These are phyloP conservation scores for Gonapodya sp. DNA, from an alignment of 192 early-diverging fungal species.

Conservation along the genomic window DNA sequence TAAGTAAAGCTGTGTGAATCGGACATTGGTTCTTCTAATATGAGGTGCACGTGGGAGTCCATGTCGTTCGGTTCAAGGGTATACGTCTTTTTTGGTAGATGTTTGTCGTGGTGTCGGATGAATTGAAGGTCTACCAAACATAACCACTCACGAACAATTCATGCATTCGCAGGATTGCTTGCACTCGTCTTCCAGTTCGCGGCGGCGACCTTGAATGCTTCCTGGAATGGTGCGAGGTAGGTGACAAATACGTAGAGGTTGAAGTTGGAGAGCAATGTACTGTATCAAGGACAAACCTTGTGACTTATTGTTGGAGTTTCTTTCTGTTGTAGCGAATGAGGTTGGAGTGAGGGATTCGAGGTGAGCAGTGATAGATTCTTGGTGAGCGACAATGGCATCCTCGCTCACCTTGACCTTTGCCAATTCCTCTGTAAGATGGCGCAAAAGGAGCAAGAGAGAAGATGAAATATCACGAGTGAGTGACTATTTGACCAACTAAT, in stretches of 20 bases:
- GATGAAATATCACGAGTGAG: background rate
- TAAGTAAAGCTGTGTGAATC: no score
- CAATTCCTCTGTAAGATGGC: background rate
- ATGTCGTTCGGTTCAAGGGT: no score
- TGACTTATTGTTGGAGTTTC: background rate
- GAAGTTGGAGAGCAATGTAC: background rate
- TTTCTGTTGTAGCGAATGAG: conserved; percentile 4
- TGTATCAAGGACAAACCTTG: background rate
- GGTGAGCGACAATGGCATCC: background rate
- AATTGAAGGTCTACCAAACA: no score
- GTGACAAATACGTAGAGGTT: no score
- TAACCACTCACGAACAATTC: background rate
- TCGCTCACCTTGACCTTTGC: background rate
- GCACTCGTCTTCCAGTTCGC: conserved; percentile 2
- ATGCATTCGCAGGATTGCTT: background rate
- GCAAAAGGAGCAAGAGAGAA: background rate
- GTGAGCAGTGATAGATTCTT: background rate
- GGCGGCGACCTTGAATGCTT: conserved; percentile 8
- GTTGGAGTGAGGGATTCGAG: background rate
- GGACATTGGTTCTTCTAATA: no score
- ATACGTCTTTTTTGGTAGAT: no score
- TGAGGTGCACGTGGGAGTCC: no score
- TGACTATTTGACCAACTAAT: background rate
- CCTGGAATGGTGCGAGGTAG: no score
- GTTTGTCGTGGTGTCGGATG: no score